Evolutionary conservation across 805 yeast genomes (phyloP), one percentile per base, ranked within the genome.

Genomic region (Candida endomychidarum): DNA sequence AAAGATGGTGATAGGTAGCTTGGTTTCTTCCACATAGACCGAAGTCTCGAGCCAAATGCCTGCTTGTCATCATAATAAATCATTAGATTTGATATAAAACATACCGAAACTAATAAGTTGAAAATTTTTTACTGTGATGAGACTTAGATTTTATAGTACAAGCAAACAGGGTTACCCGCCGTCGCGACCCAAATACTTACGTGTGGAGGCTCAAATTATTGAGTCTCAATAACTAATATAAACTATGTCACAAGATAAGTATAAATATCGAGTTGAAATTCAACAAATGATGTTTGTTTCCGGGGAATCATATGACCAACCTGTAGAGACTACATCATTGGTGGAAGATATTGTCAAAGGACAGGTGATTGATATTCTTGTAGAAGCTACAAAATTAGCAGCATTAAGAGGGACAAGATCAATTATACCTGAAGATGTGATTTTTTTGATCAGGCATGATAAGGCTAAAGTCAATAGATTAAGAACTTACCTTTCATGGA

Each of bases 21-120:
- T 77, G 96, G 80, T 74, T 86, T 86, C 86, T 86, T 89, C 96
- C 96, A 89, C 96, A 89, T 76, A 90, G 89, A 85, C 89, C 74
- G 65, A 72, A 75, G 85, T 85, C 96, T 88, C 95, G 96, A 89
- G 96, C 96, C 96, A 89, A 89, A 89, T 89, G 96, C 96, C 87
- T 96, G 89, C 96, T 70, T 51, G 83, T 86, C 96, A 86, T 86
- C 96, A 86, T 78, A 47, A 38, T 38, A 46, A 49, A 24, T 38
- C 35, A 32, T 22, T 34, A 34, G 34, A 28, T 29, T 4, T 14
- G 26, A 21, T 30, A 37, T 25, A 36, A 33, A 37, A 49, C 52
- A 48, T 42, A 40, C 48, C 38, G 14, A 30, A 32, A 34, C 29
- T 34, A 34, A 34, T 15, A n/a, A 15, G 15, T 34, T 29, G 16